phyloP scores from a whole-genome alignment of 2,329 filamentous ascomycete species.

The Polychaeton citri region DNA sequence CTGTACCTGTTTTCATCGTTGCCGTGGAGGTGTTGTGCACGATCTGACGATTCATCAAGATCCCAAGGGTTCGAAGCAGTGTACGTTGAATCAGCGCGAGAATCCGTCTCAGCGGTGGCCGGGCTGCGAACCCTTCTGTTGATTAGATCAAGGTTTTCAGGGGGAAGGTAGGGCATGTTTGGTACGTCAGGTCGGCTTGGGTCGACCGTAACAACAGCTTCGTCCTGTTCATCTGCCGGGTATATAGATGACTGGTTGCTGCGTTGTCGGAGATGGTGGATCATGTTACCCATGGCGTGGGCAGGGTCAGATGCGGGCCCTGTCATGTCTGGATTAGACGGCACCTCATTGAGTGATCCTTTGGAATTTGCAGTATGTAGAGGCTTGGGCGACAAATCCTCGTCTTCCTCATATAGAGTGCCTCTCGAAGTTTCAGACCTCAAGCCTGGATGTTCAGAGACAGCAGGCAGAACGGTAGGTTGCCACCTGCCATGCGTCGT shows the following conservation, averaged over 20 bases:
- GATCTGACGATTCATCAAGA: slow-evolving; percentile 27
- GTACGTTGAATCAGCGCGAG: slow-evolving; percentile 33
- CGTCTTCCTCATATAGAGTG: slow-evolving; percentile 15
- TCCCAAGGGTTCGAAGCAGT: slow-evolving; percentile 43
- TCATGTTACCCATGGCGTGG: slow-evolving; percentile 46
- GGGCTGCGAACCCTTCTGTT: slow-evolving; percentile 4
- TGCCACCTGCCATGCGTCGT: slow-evolving; percentile 16
- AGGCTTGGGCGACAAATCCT: slow-evolving; percentile 6
- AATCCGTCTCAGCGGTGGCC: slow-evolving; percentile 13
- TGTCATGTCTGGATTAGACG: slow-evolving; percentile 51
- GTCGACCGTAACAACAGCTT: slow-evolving; percentile 5
- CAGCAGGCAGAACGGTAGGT: slow-evolving; percentile 17
- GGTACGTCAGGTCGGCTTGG: slow-evolving; percentile 8
- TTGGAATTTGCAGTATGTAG: slow-evolving; percentile 6
- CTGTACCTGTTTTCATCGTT: slow-evolving; percentile 22
- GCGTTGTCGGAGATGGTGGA: slow-evolving; percentile 62
- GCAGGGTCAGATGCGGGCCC: slow-evolving; percentile 15
- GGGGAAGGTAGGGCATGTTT: slow-evolving; percentile 7
- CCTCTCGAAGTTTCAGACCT: slow-evolving; percentile 12
- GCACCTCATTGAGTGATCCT: slow-evolving; percentile 4
- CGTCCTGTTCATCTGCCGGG: slow-evolving; percentile 29
- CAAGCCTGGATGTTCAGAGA: slow-evolving; percentile 23
- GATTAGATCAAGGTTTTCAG: slow-evolving; percentile 8
- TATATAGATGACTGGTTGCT: slow-evolving; percentile 76
- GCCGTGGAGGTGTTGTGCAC: slow-evolving; percentile 21